Evolutionary conservation across 2,329 filamentous ascomycete genomes (phyloP).

Genomic region (Exophiala sp.): DNA sequence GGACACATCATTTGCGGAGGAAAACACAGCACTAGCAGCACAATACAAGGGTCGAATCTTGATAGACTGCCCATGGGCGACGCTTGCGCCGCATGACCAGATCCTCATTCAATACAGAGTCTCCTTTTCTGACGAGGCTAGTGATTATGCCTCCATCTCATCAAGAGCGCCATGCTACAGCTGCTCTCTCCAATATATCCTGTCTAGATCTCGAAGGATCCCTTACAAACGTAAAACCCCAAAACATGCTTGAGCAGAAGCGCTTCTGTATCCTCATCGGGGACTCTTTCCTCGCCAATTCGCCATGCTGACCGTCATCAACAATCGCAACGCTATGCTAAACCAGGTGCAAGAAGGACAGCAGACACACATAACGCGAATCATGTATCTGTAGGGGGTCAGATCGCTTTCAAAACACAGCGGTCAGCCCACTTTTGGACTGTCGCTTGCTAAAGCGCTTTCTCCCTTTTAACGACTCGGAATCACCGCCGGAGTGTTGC

Average conservation of each 20-base stretch:
- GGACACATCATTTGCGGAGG: conserved; percentile 15
- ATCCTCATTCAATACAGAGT: background rate
- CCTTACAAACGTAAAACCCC: conserved; percentile 7
- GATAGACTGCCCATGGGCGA: background rate
- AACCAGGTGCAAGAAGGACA: conserved; percentile 13
- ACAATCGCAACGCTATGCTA: conserved; percentile 21
- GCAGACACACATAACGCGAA: background rate
- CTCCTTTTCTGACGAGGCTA: background rate
- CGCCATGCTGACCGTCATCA: conserved; percentile 13
- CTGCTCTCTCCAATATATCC: conserved; percentile 7
- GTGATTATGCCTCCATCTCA: background rate
- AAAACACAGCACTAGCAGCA: background rate
- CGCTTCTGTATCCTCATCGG: conserved; percentile 1
- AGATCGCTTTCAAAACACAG: conserved; percentile 72
- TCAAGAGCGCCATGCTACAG: background rate
- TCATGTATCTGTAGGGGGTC: background rate
- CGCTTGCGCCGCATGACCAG: background rate
- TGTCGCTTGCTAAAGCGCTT: conserved; percentile 83
- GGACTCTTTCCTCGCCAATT: conserved; percentile 11
- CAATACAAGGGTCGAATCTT: background rate
- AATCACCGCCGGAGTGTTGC: conserved; percentile 40
- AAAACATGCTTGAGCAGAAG: background rate
- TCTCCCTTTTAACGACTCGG: conserved; percentile 52
- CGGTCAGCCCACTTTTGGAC: conserved; percentile 87
- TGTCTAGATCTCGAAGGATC: conserved; percentile 14